phyloP scores from a whole-genome alignment of 768 basidiomycete genomes.

The Dacryopinax spathularia region DNA sequence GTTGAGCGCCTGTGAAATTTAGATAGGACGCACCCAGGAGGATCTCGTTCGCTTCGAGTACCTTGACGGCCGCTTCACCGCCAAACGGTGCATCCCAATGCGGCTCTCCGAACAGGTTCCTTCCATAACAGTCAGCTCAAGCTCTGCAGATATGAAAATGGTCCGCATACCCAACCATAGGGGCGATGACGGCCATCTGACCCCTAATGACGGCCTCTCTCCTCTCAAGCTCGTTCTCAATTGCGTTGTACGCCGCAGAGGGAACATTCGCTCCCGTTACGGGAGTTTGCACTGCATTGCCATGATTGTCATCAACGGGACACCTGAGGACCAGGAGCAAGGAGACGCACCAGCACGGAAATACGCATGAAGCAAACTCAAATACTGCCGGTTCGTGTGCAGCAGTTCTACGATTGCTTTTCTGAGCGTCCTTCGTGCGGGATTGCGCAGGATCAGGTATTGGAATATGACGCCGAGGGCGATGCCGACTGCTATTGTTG shows the following conservation, averaged over 20 bases:
- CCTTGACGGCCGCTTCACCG: constrained; percentile 7
- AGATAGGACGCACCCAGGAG: constrained; percentile 13
- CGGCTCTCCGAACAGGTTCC: constrained; percentile 18
- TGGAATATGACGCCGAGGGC: constrained; percentile 20
- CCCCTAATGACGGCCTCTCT: constrained; percentile 18
- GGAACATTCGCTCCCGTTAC: constrained; percentile 4
- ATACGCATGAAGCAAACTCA: constrained; percentile 17
- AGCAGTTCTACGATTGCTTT: constrained; percentile 12
- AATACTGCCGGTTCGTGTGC: constrained; percentile 12
- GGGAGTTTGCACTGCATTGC: neutral
- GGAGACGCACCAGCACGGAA: constrained; percentile 10
- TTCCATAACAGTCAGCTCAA: neutral
- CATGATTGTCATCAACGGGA: neutral
- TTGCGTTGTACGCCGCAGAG: constrained; percentile 8
- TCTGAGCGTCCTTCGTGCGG: constrained; percentile 18
- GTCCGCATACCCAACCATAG: constrained; percentile 14
- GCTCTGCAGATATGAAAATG: neutral
- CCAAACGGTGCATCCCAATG: constrained; percentile 15
- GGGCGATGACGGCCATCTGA: constrained; percentile 15
- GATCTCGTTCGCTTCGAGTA: constrained; percentile 17
- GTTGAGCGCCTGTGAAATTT: too few relatives aligned
- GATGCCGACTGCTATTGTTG: constrained; percentile 19
- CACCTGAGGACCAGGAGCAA: constrained; percentile 6
- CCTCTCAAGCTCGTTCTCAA: constrained; percentile 16
- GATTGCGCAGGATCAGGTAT: constrained; percentile 18